Evolutionary conservation across 805 yeast species (phyloP).

Genomic region (Jamesozyma gamospora): DNA sequence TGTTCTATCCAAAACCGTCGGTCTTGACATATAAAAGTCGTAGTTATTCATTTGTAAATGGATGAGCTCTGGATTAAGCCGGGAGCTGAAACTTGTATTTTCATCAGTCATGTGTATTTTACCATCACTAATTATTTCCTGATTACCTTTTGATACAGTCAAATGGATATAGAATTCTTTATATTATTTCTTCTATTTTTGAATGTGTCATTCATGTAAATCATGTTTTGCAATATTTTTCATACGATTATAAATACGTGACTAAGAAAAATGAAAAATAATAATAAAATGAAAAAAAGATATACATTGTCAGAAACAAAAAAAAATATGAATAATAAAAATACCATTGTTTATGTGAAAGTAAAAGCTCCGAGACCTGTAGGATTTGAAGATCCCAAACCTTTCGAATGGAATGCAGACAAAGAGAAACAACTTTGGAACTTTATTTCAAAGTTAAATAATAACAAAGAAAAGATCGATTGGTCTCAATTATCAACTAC

Average conservation of each 20-base stretch:
- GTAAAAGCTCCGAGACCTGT: constrained; percentile 33
- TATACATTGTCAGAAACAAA: too few relatives aligned
- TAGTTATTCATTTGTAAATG: constrained; percentile 50
- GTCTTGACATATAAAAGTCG: constrained; percentile 55
- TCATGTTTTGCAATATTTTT: too few relatives aligned
- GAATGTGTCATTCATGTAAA: too few relatives aligned
- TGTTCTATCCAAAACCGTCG: constrained; percentile 44
- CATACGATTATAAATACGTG: too few relatives aligned
- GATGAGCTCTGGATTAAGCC: constrained; percentile 12
- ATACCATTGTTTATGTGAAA: constrained; percentile 35
- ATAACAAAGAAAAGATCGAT: constrained; percentile 17
- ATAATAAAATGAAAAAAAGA: too few relatives aligned
- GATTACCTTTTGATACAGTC: too few relatives aligned
- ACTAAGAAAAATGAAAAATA: too few relatives aligned
- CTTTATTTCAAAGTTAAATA: constrained; percentile 17
- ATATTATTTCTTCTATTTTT: too few relatives aligned
- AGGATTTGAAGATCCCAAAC: constrained; percentile 33
- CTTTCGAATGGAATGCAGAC: constrained; percentile 26
- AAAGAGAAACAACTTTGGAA: constrained; percentile 28
- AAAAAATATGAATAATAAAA: constrained; percentile 19
- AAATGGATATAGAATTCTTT: too few relatives aligned
- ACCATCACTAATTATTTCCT: too few relatives aligned
- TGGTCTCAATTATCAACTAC: constrained; percentile 27
- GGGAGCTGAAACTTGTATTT: too few relatives aligned
- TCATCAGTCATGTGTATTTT: too few relatives aligned